Evolutionary conservation across 192 early-diverging fungal species (phyloP).

Genomic region (Rhizophagus prolifer): DNA sequence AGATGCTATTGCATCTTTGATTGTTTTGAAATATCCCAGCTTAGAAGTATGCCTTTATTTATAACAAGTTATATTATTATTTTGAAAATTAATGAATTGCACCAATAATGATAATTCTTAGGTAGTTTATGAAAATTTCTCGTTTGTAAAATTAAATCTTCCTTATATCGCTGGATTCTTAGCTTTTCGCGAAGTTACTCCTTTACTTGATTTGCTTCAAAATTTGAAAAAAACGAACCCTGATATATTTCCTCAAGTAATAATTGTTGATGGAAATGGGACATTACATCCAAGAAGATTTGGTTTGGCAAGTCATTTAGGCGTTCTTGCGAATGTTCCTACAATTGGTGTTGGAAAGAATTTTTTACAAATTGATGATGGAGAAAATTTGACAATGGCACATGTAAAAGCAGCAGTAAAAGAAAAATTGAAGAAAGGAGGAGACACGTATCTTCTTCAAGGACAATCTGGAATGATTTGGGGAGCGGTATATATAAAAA

Average conservation of each 20-base stretch:
- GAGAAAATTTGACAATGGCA: constrained; percentile 46
- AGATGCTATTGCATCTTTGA: constrained; percentile 71
- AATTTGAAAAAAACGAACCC: constrained; percentile 50
- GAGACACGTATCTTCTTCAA: constrained; percentile 45
- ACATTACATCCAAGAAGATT: constrained; percentile 83
- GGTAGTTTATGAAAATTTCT: constrained; percentile 64
- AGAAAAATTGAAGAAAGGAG: constrained; percentile 33
- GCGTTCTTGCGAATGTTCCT: constrained; percentile 68
- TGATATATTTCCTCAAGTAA: constrained; percentile 69
- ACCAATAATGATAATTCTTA: constrained; percentile 1
- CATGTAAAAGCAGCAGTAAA: constrained; percentile 55
- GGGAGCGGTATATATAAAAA: constrained; percentile 40
- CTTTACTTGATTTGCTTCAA: constrained; percentile 57
- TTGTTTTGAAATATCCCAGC: constrained; percentile 68
- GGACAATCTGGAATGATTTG: constrained; percentile 48
- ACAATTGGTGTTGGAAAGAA: constrained; percentile 92
- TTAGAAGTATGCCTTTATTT: constrained; percentile 44
- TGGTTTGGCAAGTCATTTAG: constrained; percentile 85
- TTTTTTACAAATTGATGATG: constrained; percentile 75
- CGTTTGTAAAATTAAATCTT: constrained; percentile 56
- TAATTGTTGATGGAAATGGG: constrained; percentile 90
- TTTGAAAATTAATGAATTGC: neutral
- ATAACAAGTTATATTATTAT: neutral
- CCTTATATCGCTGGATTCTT: constrained; percentile 91
- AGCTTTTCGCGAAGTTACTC: constrained; percentile 84